Percentiles rank a stretch among this genome's conserved stretches.
phyloP scores from a whole-genome alignment of 1,139 yeast genomes.

The Blastobotrys persicus region DNA sequence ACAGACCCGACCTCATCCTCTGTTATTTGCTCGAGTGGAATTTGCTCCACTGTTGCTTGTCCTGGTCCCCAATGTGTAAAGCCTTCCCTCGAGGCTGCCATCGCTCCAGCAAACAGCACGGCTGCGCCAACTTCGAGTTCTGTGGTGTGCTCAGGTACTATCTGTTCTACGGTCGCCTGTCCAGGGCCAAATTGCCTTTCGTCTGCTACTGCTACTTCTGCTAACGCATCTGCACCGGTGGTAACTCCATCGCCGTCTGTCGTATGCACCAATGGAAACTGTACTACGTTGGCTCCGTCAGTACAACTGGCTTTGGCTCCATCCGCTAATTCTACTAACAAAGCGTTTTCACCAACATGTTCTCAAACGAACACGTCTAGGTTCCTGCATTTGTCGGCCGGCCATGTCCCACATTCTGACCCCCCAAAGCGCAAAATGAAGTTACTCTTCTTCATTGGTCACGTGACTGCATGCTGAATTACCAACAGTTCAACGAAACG shows the following conservation, averaged over 20 bases:
- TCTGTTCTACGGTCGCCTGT: background rate
- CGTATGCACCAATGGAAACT: slow-evolving; percentile 3
- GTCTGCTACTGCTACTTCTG: too few species aligned
- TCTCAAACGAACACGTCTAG: too few species aligned
- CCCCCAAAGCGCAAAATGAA: too few species aligned
- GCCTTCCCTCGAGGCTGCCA: slow-evolving; percentile 1
- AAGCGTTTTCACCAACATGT: too few species aligned
- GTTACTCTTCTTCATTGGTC: too few species aligned
- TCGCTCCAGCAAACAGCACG: background rate
- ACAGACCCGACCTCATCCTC: slow-evolving; percentile 5
- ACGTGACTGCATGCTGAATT: too few species aligned
- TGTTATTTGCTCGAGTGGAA: background rate
- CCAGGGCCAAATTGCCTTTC: background rate
- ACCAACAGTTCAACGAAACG: too few species aligned
- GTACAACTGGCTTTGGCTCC: too few species aligned
- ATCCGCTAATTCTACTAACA: too few species aligned
- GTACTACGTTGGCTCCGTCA: too few species aligned
- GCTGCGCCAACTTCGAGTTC: background rate
- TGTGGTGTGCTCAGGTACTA: background rate
- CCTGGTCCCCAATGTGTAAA: slow-evolving; percentile 6
- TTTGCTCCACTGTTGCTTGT: slow-evolving; percentile 2
- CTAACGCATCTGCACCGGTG: background rate
- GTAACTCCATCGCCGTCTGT: slow-evolving; percentile 3
- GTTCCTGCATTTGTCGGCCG: too few species aligned
- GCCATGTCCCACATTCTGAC: too few species aligned